Evolutionary conservation across 2,329 filamentous ascomycete genomes (phyloP).

Genomic region (Penicillium palitans): DNA sequence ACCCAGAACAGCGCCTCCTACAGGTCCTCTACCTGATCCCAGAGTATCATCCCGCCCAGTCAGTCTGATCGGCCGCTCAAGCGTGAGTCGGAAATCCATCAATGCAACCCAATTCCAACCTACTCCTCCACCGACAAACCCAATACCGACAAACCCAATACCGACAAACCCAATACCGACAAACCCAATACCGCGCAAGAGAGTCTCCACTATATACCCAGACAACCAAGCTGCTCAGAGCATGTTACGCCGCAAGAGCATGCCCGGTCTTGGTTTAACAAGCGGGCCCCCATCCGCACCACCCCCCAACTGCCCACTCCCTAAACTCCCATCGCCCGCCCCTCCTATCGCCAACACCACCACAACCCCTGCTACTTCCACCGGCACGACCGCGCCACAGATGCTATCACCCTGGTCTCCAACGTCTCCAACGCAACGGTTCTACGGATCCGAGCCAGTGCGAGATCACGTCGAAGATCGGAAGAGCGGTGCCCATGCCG

Average conservation of each 20-base stretch:
- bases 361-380: not conserved
- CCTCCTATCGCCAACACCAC: slow-evolving; percentile 21
- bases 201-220: slow-evolving; percentile 15
- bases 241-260: slow-evolving; percentile 35
- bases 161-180: slow-evolving; percentile 11
- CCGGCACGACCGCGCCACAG: slow-evolving; percentile 9
- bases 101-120: slow-evolving; percentile 9
- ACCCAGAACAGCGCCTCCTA: slow-evolving; percentile 10
- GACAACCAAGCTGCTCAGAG: slow-evolving; percentile 15
- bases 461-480: slow-evolving; percentile 20
- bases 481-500: slow-evolving; percentile 3
- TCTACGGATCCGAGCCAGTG: slow-evolving; percentile 20
- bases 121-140: slow-evolving; percentile 9
- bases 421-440: slow-evolving; percentile 14
- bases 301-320: slow-evolving; percentile 37
- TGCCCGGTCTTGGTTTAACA: slow-evolving; percentile 34
- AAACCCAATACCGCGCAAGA: slow-evolving; percentile 15
- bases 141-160: slow-evolving; percentile 12
- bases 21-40: slow-evolving; percentile 16
- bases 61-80: slow-evolving; percentile 23
- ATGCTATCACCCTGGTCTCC: slow-evolving; percentile 13
- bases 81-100: slow-evolving; percentile 14
- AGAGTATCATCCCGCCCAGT: slow-evolving; percentile 22
- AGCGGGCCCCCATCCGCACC: slow-evolving; percentile 34
- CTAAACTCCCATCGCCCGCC: slow-evolving; percentile 32